A percentile compares a stretch with the other conserved stretches of the same genome.
These are phyloP conservation scores for Trypanosoma rangeli DNA, from an alignment of 208 protist species.

Conservation along the genomic window DNA sequence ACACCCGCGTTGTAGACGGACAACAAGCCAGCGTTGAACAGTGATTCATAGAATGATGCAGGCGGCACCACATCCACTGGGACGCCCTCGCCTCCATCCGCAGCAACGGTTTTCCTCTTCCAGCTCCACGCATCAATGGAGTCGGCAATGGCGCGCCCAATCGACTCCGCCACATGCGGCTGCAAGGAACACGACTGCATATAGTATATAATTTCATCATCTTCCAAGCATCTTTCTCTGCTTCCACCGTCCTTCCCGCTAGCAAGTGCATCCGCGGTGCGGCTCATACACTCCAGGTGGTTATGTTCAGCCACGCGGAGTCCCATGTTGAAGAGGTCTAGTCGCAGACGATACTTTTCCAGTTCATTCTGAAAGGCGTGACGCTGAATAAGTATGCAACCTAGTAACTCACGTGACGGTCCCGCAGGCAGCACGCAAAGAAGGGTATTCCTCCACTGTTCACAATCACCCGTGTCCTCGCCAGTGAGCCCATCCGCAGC, in stretches of 20 bases:
- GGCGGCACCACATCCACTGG: constrained; percentile 16
- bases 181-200: constrained; percentile 68
- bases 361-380: constrained; percentile 88
- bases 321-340: constrained; percentile 81
- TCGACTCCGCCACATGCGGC: constrained; percentile 47
- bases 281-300: constrained; percentile 81
- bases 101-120: constrained; percentile 7
- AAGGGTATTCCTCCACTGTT: constrained; percentile 4
- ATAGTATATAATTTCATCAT: constrained; percentile 81
- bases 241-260: neutral
- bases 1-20: constrained; percentile 44
- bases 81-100: neutral
- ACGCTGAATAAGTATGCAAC: constrained; percentile 77
- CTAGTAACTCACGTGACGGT: constrained; percentile 70
- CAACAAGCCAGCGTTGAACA: constrained; percentile 32
- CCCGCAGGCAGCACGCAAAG: constrained; percentile 40
- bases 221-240: constrained; percentile 40
- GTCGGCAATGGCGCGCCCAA: constrained; percentile 70
- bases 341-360: constrained; percentile 77
- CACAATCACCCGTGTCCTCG: neutral
- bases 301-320: constrained; percentile 86
- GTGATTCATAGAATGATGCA: constrained; percentile 27
- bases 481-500: neutral
- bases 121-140: constrained; percentile 72
- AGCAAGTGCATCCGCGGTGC: constrained; percentile 48